Conservation (phyloP, 2,329 filamentous ascomycete genomes). For the Ustulina deusta region DNA sequence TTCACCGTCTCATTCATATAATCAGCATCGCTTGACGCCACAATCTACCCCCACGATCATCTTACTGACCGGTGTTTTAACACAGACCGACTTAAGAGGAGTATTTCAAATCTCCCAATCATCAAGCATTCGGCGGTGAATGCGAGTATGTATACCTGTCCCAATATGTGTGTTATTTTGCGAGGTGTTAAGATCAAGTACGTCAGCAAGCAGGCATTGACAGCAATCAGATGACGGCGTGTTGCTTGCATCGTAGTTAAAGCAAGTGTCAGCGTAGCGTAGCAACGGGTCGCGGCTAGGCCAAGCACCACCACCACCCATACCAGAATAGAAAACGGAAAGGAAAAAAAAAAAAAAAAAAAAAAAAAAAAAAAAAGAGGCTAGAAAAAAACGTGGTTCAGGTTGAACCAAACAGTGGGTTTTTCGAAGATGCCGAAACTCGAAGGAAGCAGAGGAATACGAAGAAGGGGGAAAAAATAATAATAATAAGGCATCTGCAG, state of each 20-base stretch:
- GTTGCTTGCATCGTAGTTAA: not conserved
- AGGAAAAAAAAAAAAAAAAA: not conserved
- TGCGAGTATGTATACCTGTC: not conserved
- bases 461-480: constrained; percentile 8
- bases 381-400: constrained; percentile 1
- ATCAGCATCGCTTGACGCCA: constrained; percentile 14
- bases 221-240: not conserved
- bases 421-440: constrained; percentile 13
- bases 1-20: not conserved
- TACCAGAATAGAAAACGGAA: not conserved
- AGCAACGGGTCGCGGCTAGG: constrained; percentile 6
- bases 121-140: constrained; percentile 18
- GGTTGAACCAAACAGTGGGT: not conserved
- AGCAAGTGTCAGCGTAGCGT: constrained; percentile 24
- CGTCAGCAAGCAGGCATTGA: constrained; percentile 1
- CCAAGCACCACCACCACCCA: not conserved
- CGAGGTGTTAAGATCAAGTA: not conserved
- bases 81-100: not conserved
- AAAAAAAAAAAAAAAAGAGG: not conserved
- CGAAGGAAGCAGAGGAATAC: constrained; percentile 28
- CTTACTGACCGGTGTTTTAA: constrained; percentile 11
- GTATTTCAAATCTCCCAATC: constrained; percentile 8
- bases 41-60: constrained; percentile 16
- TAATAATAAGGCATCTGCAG: constrained; percentile 4
- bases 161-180: not conserved